phyloP scores from a whole-genome alignment of 495 filamentous ascomycete genomes.

The Echria macrotheca region DNA sequence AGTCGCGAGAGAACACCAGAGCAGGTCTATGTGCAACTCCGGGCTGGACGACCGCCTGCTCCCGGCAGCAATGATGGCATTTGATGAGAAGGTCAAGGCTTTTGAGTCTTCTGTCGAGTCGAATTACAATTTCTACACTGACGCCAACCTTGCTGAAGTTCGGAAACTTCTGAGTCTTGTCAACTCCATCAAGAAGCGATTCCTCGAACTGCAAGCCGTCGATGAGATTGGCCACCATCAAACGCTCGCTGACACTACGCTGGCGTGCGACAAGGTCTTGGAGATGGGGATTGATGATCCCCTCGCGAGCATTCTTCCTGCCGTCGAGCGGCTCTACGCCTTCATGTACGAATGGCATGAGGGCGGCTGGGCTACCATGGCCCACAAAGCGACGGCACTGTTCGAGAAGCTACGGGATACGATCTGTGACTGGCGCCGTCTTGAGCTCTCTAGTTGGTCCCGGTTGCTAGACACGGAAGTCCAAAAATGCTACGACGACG shows the following conservation, averaged over 20 bases:
- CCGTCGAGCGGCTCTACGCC: constrained; percentile 75
- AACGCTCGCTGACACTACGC: constrained; percentile 66
- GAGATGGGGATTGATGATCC: constrained; percentile 76
- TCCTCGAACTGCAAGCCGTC: constrained; percentile 58
- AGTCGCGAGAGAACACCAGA: constrained; percentile 22
- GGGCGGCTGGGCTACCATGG: constrained; percentile 69
- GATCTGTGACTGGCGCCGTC: constrained; percentile 78
- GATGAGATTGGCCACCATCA: constrained; percentile 55
- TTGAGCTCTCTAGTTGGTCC: constrained; percentile 90
- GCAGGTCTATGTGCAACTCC: constrained; percentile 25
- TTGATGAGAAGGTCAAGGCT: constrained; percentile 53
- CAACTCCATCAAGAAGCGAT: constrained; percentile 59
- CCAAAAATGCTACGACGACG: constrained; percentile 64
- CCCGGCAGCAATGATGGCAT: constrained; percentile 57
- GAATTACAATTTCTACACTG: constrained; percentile 83
- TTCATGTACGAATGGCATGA: constrained; percentile 88
- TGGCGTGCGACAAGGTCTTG: constrained; percentile 65
- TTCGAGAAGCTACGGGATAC: constrained; percentile 71
- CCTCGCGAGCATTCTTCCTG: constrained; percentile 74
- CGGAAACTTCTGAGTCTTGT: constrained; percentile 63
- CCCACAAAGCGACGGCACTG: constrained; percentile 59
- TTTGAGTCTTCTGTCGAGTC: constrained; percentile 36
- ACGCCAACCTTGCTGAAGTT: constrained; percentile 68
- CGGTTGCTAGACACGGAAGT: constrained; percentile 82
- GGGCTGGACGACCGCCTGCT: constrained; percentile 48